Conservation (phyloP, 2,329 filamentous ascomycete genomes). For the Cladophialophora yegresii region DNA sequence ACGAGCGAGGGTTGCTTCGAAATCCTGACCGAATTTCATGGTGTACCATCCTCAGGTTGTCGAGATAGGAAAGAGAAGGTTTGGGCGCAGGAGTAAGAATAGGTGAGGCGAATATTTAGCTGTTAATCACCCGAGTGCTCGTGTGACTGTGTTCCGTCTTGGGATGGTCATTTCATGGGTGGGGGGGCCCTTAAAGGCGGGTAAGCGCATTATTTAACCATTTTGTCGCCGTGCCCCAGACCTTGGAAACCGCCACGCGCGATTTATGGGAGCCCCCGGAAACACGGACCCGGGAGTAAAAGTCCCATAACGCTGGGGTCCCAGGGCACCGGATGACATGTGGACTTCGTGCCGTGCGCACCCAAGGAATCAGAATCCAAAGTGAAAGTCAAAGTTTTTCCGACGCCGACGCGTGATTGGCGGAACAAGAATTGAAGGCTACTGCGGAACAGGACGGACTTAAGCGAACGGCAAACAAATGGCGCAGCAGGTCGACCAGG, state of each 20-base stretch:
- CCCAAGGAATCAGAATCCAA: not conserved
- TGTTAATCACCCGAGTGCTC: not conserved
- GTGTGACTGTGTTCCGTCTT: conserved; percentile 1
- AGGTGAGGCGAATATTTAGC: not conserved
- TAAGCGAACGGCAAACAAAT: conserved; percentile 2
- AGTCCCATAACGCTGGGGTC: not conserved
- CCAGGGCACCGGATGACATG: not conserved
- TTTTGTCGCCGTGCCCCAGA: not conserved
- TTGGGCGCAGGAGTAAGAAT: not conserved
- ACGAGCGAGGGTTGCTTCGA: conserved; percentile 67
- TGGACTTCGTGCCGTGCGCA: conserved; percentile 1
- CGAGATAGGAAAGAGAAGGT: not conserved
- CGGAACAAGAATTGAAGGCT: not conserved
- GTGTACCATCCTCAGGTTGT: conserved; percentile 8
- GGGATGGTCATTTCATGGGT: not conserved
- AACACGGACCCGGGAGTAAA: not conserved
- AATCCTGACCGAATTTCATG: conserved; percentile 88
- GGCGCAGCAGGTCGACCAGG: conserved; percentile 2
- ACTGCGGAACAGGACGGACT: not conserved
- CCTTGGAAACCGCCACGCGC: not conserved
- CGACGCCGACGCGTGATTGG: not conserved
- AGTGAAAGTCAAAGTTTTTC: not conserved
- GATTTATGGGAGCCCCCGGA: not conserved
- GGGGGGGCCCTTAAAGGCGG: not conserved
- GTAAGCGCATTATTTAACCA: not conserved